Conservation (phyloP, 2,329 filamentous ascomycete species). For the Hymenoscyphus linearis region DNA sequence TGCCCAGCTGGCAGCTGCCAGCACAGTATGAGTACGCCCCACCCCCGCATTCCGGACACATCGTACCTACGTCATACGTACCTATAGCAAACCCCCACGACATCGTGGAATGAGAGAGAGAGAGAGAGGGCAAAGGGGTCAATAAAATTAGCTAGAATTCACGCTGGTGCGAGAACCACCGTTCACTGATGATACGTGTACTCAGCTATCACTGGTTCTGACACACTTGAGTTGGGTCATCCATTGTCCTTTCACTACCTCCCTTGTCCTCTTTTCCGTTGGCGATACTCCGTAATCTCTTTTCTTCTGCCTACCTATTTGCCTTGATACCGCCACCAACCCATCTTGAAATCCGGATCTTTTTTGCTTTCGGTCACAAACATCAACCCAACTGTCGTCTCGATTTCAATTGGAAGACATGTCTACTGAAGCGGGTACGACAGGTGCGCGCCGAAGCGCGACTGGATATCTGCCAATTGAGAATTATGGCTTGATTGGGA, state of each 20-base stretch:
- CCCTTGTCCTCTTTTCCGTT: neutral
- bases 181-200: neutral
- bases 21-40: no score
- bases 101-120: neutral
- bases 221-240: neutral
- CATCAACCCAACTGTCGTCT: neutral
- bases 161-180: no score
- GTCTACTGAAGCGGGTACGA: neutral
- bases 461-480: constrained; percentile 48
- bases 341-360: neutral
- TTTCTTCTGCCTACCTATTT: neutral
- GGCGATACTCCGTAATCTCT: no score
- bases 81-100: neutral
- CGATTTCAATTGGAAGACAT: neutral
- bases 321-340: neutral
- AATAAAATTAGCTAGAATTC: neutral
- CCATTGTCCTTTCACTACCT: neutral
- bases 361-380: neutral
- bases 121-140: neutral
- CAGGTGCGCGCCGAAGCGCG: constrained; percentile 13
- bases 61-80: no score
- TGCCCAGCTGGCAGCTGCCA: no score
- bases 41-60: no score
- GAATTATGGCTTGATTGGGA: constrained; percentile 75
- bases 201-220: neutral